These are phyloP conservation scores for Lentinula guzmanii DNA, from an alignment of 768 basidiomycete genomes.

Conservation along the genomic window DNA sequence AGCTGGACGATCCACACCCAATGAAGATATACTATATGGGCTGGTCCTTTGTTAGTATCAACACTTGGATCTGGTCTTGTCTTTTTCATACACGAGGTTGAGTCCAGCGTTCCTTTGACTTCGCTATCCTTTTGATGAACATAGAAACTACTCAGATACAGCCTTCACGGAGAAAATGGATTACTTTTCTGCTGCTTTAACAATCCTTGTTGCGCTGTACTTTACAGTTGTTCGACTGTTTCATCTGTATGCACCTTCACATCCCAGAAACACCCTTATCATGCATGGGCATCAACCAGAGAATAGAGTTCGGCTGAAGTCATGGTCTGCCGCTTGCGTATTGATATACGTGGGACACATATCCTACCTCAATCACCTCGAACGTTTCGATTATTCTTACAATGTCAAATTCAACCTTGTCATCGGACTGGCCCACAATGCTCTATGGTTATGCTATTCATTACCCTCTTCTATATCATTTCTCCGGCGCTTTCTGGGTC, in stretches of 20 bases:
- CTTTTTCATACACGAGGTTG: slow-evolving; percentile 91
- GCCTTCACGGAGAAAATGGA: slow-evolving; percentile 85
- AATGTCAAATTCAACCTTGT: slow-evolving; percentile 82
- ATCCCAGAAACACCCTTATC: slow-evolving; percentile 20
- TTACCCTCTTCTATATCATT: slow-evolving; percentile 42
- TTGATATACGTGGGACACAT: slow-evolving; percentile 64
- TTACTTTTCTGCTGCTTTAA: slow-evolving; percentile 89
- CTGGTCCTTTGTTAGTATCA: slow-evolving; percentile 70
- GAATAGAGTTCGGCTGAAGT: slow-evolving; percentile 14
- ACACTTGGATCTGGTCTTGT: slow-evolving; percentile 89
- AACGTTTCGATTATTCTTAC: slow-evolving; percentile 89
- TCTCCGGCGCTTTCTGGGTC: slow-evolving; percentile 48
- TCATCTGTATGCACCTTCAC: slow-evolving; percentile 56
- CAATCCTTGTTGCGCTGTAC: slow-evolving; percentile 79
- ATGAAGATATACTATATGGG: slow-evolving; percentile 62
- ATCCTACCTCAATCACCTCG: slow-evolving; percentile 68
- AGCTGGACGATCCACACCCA: slow-evolving; percentile 52
- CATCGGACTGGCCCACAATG: slow-evolving; percentile 74
- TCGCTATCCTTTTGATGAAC: not conserved
- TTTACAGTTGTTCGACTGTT: slow-evolving; percentile 71
- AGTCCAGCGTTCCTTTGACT: not conserved
- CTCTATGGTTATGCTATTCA: slow-evolving; percentile 75
- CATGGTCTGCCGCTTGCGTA: slow-evolving; percentile 49
- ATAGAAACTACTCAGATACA: slow-evolving; percentile 37
- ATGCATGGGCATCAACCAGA: slow-evolving; percentile 15